Base-by-base conservation (phyloP, 2,329 filamentous ascomycete genomes). In the Didymella pinodella region DNA sequence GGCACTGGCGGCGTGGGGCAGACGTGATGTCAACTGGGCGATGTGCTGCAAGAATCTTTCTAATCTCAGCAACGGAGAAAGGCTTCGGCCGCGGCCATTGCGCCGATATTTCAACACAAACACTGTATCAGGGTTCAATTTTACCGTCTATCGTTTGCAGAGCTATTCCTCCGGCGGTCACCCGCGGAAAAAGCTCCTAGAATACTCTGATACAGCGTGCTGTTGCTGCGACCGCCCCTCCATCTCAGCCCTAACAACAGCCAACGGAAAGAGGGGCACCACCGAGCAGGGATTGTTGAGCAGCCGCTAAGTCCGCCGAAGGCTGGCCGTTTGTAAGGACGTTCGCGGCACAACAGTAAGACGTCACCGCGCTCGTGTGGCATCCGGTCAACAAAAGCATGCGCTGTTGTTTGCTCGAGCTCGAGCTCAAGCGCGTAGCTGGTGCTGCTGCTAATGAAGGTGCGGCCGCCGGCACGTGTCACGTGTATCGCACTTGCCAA, bases 81-180 rank as follows among this genome's bases (percentile, higher is more conserved):
- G 53, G 58, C 65, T 58, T 68, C 73, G 70, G 71, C 71, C 72
- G 71, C 71, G 72, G 73, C 63, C 67, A 61, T 62, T 69, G 66
- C 63, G 62, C 50, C 54, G 41, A 59, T 32, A 31, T 26, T 59
- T 28, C 57, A 55, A 49, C 57, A 52, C 57, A 52, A 48, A 40
- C 31, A 29, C 44, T 48, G 51, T 29, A 41, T 50, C 50, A 54
- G 50, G 49, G 26, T 51, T 44, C 44, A 54, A 58, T 61, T 47
- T 48, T 53, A 57, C 56, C 59, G 50, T 54, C 46, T 54, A 47
- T 18, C 5, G 22, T 47, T 34, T 54, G 26, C 28, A 36, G n/a
- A 25, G 47, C 51, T 48, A 49, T 38, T 65, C 32, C 48, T 54
- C 58, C 44, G 48, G 43, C 44, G 25, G 22, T 16, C 32, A 41